These are phyloP conservation scores for Chrysochromulina tobinii DNA, from an alignment of 78 protist genomes.

Conservation along the genomic window DNA sequence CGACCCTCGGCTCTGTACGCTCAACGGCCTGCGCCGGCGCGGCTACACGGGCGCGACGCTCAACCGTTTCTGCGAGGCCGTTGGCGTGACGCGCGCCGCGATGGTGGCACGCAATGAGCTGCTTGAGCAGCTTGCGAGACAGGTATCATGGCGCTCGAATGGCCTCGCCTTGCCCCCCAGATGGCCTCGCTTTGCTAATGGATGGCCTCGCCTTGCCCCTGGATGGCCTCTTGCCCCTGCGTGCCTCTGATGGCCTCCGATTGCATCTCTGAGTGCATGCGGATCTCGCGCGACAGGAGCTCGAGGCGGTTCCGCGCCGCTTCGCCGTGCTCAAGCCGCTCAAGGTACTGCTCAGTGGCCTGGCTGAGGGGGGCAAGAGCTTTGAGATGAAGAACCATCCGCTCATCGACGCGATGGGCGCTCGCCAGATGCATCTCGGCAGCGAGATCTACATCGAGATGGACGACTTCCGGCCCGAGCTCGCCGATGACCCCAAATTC, in stretches of 20 bases:
- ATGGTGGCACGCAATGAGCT: not conserved
- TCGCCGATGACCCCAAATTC: slow-evolving; percentile 52
- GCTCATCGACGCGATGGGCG: slow-evolving; percentile 55
- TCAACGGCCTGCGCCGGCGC: slow-evolving; percentile 84
- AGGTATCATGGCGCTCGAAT: not conserved
- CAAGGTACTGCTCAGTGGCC: slow-evolving; percentile 63
- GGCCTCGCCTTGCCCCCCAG: too few relatives aligned
- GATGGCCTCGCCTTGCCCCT: too few relatives aligned
- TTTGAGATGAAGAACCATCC: slow-evolving; percentile 81
- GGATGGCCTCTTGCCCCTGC: too few relatives aligned
- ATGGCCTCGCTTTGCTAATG: too few relatives aligned
- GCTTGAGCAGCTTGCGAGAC: slow-evolving; percentile 54
- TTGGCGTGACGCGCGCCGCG: not conserved
- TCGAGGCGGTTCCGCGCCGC: slow-evolving; percentile 12
- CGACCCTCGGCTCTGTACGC: slow-evolving; percentile 97
- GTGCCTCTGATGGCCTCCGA: too few relatives aligned
- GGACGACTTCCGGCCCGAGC: slow-evolving; percentile 68
- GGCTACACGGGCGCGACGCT: slow-evolving; percentile 92
- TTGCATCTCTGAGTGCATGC: too few relatives aligned
- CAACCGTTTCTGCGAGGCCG: slow-evolving; percentile 80
- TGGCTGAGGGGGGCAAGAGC: not conserved
- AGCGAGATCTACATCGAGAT: slow-evolving; percentile 80
- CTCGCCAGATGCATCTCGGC: slow-evolving; percentile 60
- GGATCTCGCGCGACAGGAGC: not conserved
- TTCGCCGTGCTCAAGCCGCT: slow-evolving; percentile 74